Evolutionary conservation across 2,329 filamentous ascomycete genomes (phyloP), one percentile per base, ranked within the genome.

Genomic region (Colletotrichum musae): DNA sequence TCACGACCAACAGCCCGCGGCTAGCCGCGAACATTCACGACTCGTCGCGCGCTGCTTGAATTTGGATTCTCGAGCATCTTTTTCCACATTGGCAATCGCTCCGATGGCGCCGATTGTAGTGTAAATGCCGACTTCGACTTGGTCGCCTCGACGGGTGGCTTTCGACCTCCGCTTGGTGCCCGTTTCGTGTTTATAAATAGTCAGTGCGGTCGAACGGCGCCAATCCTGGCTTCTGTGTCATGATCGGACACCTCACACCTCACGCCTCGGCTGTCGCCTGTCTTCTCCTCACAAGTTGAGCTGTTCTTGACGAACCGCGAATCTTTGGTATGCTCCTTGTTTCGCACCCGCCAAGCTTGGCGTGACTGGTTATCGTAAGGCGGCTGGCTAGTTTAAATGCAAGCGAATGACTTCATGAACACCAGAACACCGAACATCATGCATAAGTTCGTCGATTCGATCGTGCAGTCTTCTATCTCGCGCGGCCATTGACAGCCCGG

Each of bases 401-500:
- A 59, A 53, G 56, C 36, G 62, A 66, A 47, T 66, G 50, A 51
- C 26, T 60, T 60, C 32, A 45, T 60, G 9, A 21, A 28, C 16
- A 32, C 36, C n/a, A 41, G 32, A 45, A 51, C 43, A 66, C 43
- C 54, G 13, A 32, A 26, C 5, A 48, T 28, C 32, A 58, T 68
- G 56, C 32, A 39, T 69, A 32, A 10, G 26, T 13, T 43, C 32
- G n/a, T 43, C 32, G n/a, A 54, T 43, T 45, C 18, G 6, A 28
- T 24, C 3, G 10, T 15, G 12, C 18, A 28, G 24, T 13, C 16
- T 41, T n/a, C 51, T 52, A 68, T 43, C 58, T 36, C n/a, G 45
- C 26, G 24, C 41, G 64, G 18, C 58, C 64, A 16, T 70, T 68
- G 39, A 53, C 57, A 53, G 64, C 36, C 18, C 68, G 68, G 21